Conservation (phyloP, 2,329 filamentous ascomycete species). For the Laburnicola sp. region DNA sequence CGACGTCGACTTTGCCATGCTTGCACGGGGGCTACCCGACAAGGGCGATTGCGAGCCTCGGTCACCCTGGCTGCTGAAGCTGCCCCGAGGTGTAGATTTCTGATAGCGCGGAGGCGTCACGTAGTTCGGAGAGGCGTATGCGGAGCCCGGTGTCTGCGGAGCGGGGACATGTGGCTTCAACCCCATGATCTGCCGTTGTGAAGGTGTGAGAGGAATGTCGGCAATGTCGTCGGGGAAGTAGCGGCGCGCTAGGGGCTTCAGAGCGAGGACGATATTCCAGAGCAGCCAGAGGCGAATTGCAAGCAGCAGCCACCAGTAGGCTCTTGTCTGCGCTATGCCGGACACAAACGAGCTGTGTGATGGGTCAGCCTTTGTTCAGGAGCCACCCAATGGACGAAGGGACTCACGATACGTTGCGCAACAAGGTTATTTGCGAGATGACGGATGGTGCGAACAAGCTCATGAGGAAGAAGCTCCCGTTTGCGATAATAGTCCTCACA, state of each 20-base stretch:
- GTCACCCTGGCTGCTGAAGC: slow-evolving; percentile 54
- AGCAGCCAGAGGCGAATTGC: slow-evolving; percentile 58
- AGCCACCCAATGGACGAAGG: not conserved
- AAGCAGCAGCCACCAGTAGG: slow-evolving; percentile 44
- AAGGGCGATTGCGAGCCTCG: slow-evolving; percentile 56
- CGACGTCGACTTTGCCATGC: slow-evolving; percentile 29
- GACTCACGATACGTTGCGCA: slow-evolving; percentile 30
- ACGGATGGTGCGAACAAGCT: slow-evolving; percentile 47
- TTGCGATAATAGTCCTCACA: slow-evolving; percentile 69
- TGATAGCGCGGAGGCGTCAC: slow-evolving; percentile 87
- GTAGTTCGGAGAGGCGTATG: slow-evolving; percentile 57
- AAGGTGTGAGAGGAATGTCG: slow-evolving; percentile 90
- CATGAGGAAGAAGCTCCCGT: slow-evolving; percentile 59
- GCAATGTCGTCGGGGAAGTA: slow-evolving; percentile 68
- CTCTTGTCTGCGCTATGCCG: slow-evolving; percentile 16
- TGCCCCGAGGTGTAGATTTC: slow-evolving; percentile 69
- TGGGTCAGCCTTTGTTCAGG: not conserved
- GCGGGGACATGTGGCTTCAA: slow-evolving; percentile 66
- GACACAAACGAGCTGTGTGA: not conserved
- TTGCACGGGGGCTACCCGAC: slow-evolving; percentile 56
- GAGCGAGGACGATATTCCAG: slow-evolving; percentile 69
- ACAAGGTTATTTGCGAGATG: slow-evolving; percentile 23
- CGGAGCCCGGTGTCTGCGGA: slow-evolving; percentile 65
- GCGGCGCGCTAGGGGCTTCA: slow-evolving; percentile 71
- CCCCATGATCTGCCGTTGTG: slow-evolving; percentile 81